Conservation (phyloP, 495 filamentous ascomycete genomes). For the Daldinia bambusicola region DNA sequence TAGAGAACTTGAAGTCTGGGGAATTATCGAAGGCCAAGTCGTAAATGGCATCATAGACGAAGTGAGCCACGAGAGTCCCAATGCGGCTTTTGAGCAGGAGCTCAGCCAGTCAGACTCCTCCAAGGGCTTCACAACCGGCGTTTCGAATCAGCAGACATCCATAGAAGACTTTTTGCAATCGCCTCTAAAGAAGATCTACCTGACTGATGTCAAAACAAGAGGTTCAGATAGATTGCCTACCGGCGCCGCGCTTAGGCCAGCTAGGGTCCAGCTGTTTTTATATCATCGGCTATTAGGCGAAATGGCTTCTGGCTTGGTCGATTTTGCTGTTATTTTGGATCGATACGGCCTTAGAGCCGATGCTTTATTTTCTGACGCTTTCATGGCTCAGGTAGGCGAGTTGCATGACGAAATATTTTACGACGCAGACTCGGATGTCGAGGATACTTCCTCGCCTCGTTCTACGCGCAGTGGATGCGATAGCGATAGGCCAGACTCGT, state of each 20-base stretch:
- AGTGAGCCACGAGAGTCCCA: conserved; percentile 80
- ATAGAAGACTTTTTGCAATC: conserved; percentile 56
- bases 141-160: conserved; percentile 37
- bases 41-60: conserved; percentile 93
- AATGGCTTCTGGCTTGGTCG: conserved; percentile 75
- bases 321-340: conserved; percentile 70
- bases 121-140: conserved; percentile 28
- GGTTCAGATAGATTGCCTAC: conserved; percentile 68
- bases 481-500: background rate
- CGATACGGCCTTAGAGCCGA: conserved; percentile 75
- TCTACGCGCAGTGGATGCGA: conserved; percentile 3
- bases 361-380: conserved; percentile 76
- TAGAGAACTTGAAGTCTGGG: conserved; percentile 94
- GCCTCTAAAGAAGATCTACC: conserved; percentile 77
- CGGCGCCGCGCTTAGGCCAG: conserved; percentile 75
- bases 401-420: conserved; percentile 69
- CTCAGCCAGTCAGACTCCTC: conserved; percentile 48
- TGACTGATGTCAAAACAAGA: conserved; percentile 92
- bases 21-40: conserved; percentile 79
- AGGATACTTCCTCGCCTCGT: conserved; percentile 16
- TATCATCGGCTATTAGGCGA: conserved; percentile 87
- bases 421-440: conserved; percentile 48
- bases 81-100: conserved; percentile 71
- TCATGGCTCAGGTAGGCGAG: conserved; percentile 79
- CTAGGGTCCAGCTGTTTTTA: conserved; percentile 86